Evolutionary conservation across 352 stramenopile genomes (phyloP), one percentile per base, ranked within the genome.

Genomic region (Halophytophthora polymorphica): DNA sequence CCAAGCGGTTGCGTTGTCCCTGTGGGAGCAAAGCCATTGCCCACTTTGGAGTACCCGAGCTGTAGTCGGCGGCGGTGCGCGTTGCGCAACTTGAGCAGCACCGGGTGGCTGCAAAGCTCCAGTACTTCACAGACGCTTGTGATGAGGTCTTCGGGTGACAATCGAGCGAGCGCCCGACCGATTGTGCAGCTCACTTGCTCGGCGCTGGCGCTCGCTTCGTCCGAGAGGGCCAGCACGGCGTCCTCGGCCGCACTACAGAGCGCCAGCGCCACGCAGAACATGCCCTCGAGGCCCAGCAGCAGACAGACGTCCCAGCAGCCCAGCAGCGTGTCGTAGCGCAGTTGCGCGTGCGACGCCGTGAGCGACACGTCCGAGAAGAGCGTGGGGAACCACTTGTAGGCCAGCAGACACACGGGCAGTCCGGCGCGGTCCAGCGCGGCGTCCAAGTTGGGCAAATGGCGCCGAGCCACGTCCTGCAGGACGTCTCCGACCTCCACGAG

Each of bases 321-420:
- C 29, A 93, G 55, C 25, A 93, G 58, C 46, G 83, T 93, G 28
- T 88, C 77, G 52, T 76, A 91, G 3, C 69, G 78, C 3, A 93
- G 53, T 46, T 90, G 83, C 0, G 81, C 78, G 29, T 86, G 73
- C 14, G 80, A 76, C n/a, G 81, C 78, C 31, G 74, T 88, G 18
- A 93, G 57, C 42, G 76, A 88, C 38, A 93, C 71, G 45, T 93
- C 83, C 17, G 83, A 93, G 45, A 93, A 93, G 15, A 93, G 73
- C 22, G 83, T 93, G 1, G 83, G 83, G 48, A 93, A 93, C 83
- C 83, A 93, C 56, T 93, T 93, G 75, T 93, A 91, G n/a, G 81
- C 81, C 13, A 93, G 53, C 14, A 93, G 58, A 60, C 77, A 90
- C 17, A 90, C 77, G 0, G 79, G 83, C 11, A 93, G 47, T 0